Evolutionary conservation across 2,329 filamentous ascomycete genomes (phyloP).

Genomic region (Diplodia corticola): DNA sequence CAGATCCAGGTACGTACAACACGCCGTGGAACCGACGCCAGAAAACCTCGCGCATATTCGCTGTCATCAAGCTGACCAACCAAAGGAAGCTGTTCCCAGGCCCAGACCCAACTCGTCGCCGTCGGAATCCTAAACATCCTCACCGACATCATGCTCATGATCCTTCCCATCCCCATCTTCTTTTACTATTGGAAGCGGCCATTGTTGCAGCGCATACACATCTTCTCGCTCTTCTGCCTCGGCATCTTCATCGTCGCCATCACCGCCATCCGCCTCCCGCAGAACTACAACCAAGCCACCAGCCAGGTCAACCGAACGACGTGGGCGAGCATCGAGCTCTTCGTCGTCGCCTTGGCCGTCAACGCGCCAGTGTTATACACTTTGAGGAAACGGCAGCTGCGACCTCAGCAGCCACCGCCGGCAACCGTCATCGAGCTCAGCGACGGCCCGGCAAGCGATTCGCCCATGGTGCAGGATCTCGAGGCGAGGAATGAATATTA

Average conservation of each 20-base stretch:
- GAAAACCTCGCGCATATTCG: not conserved
- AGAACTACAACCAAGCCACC: constrained; percentile 13
- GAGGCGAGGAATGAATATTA: not conserved
- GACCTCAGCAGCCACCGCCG: not conserved
- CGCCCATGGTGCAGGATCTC: not conserved
- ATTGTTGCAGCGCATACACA: not conserved
- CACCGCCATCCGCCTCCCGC: constrained; percentile 5
- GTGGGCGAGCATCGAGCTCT: constrained; percentile 11
- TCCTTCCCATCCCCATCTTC: not conserved
- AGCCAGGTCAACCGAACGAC: constrained; percentile 16
- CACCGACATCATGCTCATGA: constrained; percentile 12
- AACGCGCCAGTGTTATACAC: constrained; percentile 7
- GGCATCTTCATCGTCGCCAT: constrained; percentile 13
- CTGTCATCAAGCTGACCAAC: not conserved
- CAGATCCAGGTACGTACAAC: not conserved
- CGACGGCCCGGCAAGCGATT: not conserved
- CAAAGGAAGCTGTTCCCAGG: not conserved
- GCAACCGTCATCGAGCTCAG: not conserved
- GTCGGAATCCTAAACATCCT: not conserved
- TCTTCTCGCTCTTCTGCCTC: constrained; percentile 6
- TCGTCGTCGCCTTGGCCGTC: constrained; percentile 1
- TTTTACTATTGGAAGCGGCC: not conserved
- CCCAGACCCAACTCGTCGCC: not conserved
- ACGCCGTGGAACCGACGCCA: no score
- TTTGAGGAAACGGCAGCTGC: not conserved